phyloP scores from a whole-genome alignment of 2,329 filamentous ascomycete genomes.

The Apiospora koreana region DNA sequence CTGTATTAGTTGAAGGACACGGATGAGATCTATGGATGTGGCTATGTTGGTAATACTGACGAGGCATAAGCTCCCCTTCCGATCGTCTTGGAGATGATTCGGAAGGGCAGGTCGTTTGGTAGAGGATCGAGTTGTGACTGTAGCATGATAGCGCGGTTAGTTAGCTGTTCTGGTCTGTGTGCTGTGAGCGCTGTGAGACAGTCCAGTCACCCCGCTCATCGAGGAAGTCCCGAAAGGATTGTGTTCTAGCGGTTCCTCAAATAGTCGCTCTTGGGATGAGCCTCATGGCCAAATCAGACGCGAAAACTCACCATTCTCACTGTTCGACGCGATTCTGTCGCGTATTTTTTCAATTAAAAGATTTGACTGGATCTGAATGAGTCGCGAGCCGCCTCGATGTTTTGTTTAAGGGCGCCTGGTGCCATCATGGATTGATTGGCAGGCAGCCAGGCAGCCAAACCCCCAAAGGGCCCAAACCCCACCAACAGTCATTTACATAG shows the following conservation, averaged over 20 bases:
- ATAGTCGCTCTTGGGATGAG: neutral
- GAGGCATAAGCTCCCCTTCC: constrained; percentile 96
- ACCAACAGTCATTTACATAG: neutral
- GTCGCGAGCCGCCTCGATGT: constrained; percentile 2
- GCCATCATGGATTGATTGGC: constrained; percentile 4
- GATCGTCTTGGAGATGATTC: constrained; percentile 94
- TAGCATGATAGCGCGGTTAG: constrained; percentile 46
- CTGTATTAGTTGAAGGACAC: neutral
- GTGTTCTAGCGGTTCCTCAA: neutral
- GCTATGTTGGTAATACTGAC: constrained; percentile 53
- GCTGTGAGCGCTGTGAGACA: neutral
- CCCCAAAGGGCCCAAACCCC: no score
- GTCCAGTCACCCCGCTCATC: neutral
- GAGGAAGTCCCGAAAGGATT: neutral
- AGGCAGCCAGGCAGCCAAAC: no score
- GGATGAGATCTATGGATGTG: neutral
- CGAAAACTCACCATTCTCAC: constrained; percentile 8
- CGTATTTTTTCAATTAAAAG: neutral
- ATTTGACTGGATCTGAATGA: neutral
- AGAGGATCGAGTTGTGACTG: constrained; percentile 90
- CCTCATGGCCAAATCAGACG: neutral
- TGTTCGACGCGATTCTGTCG: neutral
- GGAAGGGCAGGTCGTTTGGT: constrained; percentile 83
- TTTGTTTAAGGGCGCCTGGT: constrained; percentile 3
- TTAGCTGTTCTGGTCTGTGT: constrained; percentile 11